Evolutionary conservation across 2,329 filamentous ascomycete species (phyloP).

Genomic region (Ceratocystis cubensis): DNA sequence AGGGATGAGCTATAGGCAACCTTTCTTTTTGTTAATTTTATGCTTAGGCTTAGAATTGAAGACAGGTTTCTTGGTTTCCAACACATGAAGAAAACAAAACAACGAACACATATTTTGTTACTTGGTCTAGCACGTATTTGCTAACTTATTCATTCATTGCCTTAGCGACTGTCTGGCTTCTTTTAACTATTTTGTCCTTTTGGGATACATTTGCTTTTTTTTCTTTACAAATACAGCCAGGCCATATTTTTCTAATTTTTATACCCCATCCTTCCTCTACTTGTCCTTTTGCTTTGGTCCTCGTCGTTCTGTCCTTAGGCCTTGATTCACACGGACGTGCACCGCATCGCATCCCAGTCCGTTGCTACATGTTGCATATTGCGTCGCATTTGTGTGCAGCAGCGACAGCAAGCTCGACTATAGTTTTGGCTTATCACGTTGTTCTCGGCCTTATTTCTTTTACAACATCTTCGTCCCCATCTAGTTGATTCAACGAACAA

Average conservation of each 20-base stretch:
- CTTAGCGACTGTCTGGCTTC: conserved; percentile 7
- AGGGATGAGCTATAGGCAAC: background rate
- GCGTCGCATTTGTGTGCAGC: conserved; percentile 1
- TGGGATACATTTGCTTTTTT: background rate
- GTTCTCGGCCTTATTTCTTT: background rate
- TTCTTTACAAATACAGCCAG: background rate
- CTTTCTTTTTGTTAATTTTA: background rate
- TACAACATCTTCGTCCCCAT: background rate
- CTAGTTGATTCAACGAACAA: background rate
- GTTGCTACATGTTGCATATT: conserved; percentile 1
- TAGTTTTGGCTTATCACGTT: background rate
- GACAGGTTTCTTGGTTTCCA: conserved; percentile 3
- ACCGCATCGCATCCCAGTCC: background rate
- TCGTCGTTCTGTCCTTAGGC: background rate
- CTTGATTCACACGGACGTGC: conserved; percentile 1
- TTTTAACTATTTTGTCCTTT: background rate
- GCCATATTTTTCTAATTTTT: background rate
- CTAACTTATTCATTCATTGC: background rate
- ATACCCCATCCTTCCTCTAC: background rate
- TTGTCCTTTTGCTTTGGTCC: background rate
- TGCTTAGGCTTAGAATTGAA: background rate
- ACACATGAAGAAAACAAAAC: background rate
- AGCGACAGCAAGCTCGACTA: background rate
- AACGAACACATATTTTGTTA: conserved; percentile 8
- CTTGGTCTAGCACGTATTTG: background rate